phyloP scores from a whole-genome alignment of 176 grass and related monocot species.

The Cymbopogon citratus region DNA sequence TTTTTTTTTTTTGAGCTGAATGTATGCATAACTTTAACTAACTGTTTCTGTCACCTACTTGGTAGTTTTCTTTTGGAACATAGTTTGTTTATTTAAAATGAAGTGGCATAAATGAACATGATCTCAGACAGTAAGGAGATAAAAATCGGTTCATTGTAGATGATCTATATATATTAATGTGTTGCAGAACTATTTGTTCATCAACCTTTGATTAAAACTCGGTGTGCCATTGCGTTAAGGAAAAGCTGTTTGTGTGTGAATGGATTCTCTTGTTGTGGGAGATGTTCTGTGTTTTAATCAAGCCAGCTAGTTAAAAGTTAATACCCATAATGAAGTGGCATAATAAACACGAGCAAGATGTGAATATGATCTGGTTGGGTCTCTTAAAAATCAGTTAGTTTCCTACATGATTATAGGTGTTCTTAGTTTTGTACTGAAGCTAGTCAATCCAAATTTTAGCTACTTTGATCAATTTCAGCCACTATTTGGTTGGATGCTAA shows the following conservation, averaged over 20 bases:
- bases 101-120: constrained; percentile 8
- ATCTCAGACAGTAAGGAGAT: not conserved
- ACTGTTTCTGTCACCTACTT: not conserved
- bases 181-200: constrained; percentile 3
- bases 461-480: not conserved
- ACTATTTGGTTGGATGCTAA: not conserved
- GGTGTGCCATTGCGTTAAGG: not conserved
- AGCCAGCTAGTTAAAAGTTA: not conserved
- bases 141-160: not conserved
- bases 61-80: not conserved
- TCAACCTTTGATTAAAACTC: not conserved
- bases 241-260: not conserved
- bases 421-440: not conserved
- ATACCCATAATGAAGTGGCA: not conserved
- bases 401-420: not conserved
- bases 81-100: constrained; percentile 3
- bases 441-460: not conserved
- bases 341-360: not conserved
- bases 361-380: not conserved
- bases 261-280: not conserved
- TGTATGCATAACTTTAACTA: not conserved
- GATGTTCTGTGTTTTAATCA: not conserved
- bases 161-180: not conserved
- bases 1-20: no score
- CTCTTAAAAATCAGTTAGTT: not conserved